Evolutionary conservation across 108 stramenopile species (phyloP).

Genomic region (Skeletonema tropicum): DNA sequence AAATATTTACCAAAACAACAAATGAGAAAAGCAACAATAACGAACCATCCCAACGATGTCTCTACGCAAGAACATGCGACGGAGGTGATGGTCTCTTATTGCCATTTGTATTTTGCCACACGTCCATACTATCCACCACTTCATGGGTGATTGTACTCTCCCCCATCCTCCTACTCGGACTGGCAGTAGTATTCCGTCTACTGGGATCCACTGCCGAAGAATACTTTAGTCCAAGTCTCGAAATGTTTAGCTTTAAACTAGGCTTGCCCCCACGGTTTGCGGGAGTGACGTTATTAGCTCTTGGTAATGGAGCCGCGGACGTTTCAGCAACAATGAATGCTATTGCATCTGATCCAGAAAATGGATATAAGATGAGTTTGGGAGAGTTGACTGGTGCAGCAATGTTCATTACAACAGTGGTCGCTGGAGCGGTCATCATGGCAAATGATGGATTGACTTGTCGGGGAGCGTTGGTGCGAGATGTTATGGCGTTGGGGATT

Average conservation of each 20-base stretch:
- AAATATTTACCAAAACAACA: constrained; percentile 8
- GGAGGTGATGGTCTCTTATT: constrained; percentile 64
- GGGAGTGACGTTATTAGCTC: constrained; percentile 93
- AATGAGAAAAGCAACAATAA: constrained; percentile 10
- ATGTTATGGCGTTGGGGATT: constrained; percentile 69
- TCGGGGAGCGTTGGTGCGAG: constrained; percentile 86
- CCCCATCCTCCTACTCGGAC: constrained; percentile 67
- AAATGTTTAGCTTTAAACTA: constrained; percentile 85
- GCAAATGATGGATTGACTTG: constrained; percentile 77
- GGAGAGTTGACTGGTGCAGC: constrained; percentile 94
- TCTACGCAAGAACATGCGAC: constrained; percentile 76
- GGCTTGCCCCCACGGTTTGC: constrained; percentile 94
- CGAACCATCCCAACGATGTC: constrained; percentile 55
- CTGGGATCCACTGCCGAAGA: constrained; percentile 95
- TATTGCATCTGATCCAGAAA: constrained; percentile 62
- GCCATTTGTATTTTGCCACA: constrained; percentile 73
- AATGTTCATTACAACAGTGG: constrained; percentile 90
- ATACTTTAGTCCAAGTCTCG: constrained; percentile 92
- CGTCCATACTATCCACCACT: constrained; percentile 27
- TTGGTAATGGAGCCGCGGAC: constrained; percentile 98
- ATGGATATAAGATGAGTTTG: constrained; percentile 86
- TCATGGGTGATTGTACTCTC: constrained; percentile 55
- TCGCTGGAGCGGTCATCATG: constrained; percentile 82
- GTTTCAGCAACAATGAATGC: constrained; percentile 91
- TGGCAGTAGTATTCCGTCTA: constrained; percentile 85